Evolutionary conservation across 805 yeast species (phyloP), one percentile per base, ranked within the genome.

Genomic region (Candida methanosorbosa): DNA sequence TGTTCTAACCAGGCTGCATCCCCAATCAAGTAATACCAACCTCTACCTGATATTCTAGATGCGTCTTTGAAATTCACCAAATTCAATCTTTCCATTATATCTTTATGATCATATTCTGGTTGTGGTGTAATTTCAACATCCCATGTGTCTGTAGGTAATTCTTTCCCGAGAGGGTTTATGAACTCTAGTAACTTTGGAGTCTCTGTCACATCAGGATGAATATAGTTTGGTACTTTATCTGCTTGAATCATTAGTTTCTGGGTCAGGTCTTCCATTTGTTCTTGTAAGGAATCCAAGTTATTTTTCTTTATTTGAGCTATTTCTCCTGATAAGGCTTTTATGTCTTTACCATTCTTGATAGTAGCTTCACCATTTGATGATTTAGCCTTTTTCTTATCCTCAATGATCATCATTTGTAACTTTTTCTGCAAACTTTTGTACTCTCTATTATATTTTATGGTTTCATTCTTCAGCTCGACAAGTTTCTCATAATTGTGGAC

Each of bases 1-100:
- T 82, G 94, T 50, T 92, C 98, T 32, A 92, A 58, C 24, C 78
- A 61, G 0, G 96, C 97, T 15, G 92, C 96, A 42, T 81, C 94
- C 15, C 85, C 84, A 2, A 80, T 40, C 5, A 92, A 59, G 48
- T 84, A 92, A 52, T 87, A 88, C 81, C 94, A 87, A 2, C 95
- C 84, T n/a, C 73, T 57, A 0, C 96, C 96, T 6, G 92, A 72
- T 1, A 85, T 73, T 22, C 70, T 64, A 0, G 97, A 64, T 0
- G 95, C 97, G 1, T 72, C 63, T 14, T 64, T 61, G 34, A 92
- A 70, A 38, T 92, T 92, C 18, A 86, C 58, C 18, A 90, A 57
- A 0, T 76, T 73, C 24, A 85, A 67, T n/a, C 60, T 55, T 17
- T 68, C 74, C 42, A 84, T 87, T n/a, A 92, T 81, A 4, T 52